Evolutionary conservation across 441 rosid species (phyloP).

Genomic region (Populus hybrid): DNA sequence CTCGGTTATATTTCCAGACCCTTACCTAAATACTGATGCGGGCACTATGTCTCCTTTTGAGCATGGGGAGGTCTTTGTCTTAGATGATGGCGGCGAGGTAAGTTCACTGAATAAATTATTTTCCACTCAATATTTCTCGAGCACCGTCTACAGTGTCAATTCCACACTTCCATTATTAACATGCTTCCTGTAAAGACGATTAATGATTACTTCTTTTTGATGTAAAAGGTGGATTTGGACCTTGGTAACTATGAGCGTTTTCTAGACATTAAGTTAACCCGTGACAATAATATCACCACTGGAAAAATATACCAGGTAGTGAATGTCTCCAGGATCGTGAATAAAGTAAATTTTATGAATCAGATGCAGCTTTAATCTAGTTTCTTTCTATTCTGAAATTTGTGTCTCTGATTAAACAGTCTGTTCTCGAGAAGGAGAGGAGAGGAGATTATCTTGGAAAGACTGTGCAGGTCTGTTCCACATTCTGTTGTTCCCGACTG

Average conservation of each 20-base stretch:
- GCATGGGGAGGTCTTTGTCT: slow-evolving; percentile 93
- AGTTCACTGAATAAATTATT: neutral
- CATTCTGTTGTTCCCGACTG: slow-evolving; percentile 9
- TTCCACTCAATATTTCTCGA: neutral
- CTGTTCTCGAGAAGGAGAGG: slow-evolving; percentile 82
- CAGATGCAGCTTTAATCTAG: neutral
- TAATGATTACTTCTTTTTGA: neutral
- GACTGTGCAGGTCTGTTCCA: slow-evolving; percentile 69
- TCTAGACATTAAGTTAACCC: slow-evolving; percentile 66
- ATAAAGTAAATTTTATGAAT: neutral
- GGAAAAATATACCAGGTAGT: slow-evolving; percentile 84
- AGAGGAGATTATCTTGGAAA: slow-evolving; percentile 86
- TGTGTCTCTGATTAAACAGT: slow-evolving; percentile 30
- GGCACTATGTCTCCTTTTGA: slow-evolving; percentile 98
- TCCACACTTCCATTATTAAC: neutral
- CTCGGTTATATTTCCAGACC: slow-evolving; percentile 44
- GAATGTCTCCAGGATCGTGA: neutral
- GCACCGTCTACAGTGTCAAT: neutral
- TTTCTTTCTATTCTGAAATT: neutral
- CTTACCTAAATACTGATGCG: slow-evolving; percentile 88
- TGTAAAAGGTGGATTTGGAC: slow-evolving; percentile 81
- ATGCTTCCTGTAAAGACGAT: neutral
- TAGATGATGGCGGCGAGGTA: slow-evolving; percentile 98
- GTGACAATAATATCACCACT: slow-evolving; percentile 83
- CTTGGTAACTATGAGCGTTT: slow-evolving; percentile 95